Percentiles rank a stretch among this genome's conserved stretches.
phyloP scores from a whole-genome alignment of 768 basidiomycete genomes.

The Rhodotorula kratochvilovae region DNA sequence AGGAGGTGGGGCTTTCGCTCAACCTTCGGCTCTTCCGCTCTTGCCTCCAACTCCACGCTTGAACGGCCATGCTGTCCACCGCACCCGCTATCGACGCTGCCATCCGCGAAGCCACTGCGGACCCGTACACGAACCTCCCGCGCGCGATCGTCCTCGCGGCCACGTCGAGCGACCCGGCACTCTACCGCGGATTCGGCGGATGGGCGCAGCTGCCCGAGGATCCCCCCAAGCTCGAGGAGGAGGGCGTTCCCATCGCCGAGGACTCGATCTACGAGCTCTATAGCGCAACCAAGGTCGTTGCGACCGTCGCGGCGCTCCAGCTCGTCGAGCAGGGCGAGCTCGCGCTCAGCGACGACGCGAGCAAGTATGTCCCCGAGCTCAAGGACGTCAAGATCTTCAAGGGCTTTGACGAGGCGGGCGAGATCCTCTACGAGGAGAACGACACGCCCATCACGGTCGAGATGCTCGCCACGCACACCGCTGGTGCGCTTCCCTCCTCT shows the following conservation, averaged over 20 bases:
- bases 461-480: constrained; percentile 45
- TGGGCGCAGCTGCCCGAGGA: neutral
- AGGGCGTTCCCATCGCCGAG: neutral
- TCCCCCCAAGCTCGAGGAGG: neutral
- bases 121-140: constrained; percentile 1
- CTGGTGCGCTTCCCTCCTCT: neutral
- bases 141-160: neutral
- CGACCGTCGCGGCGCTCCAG: constrained; percentile 43
- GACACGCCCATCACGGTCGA: constrained; percentile 42
- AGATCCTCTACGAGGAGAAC: constrained; percentile 32
- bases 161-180: neutral
- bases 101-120: neutral
- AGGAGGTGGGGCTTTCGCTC: too few relatives aligned
- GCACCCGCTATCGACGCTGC: neutral
- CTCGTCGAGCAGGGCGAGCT: constrained; percentile 44
- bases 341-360: constrained; percentile 41
- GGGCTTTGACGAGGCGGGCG: constrained; percentile 34
- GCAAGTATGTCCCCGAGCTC: constrained; percentile 42
- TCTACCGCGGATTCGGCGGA: neutral
- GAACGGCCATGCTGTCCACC: neutral
- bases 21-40: too few relatives aligned
- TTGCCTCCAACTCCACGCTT: too few relatives aligned
- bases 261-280: constrained; percentile 7
- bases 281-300: constrained; percentile 28
- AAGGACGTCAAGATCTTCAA: constrained; percentile 37